Percentiles rank a stretch among this genome's conserved stretches.
Conservation (phyloP, 352 stramenopile species). For the Pythium monospermum region DNA sequence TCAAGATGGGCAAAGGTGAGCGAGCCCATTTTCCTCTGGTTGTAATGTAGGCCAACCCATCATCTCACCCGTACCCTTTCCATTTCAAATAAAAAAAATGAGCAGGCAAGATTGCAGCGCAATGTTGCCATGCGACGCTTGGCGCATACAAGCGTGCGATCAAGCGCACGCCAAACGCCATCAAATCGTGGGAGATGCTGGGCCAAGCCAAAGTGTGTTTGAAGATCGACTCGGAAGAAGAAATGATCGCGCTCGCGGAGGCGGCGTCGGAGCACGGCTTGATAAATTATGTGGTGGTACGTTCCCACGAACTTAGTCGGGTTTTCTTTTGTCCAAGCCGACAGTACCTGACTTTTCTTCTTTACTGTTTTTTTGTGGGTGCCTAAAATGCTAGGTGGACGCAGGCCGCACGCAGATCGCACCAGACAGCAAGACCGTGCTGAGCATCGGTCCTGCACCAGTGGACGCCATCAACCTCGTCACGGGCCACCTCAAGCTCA, state of each 20-base stretch:
- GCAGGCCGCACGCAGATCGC: constrained; percentile 84
- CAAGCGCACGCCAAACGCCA: constrained; percentile 62
- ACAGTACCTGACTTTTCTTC: background rate
- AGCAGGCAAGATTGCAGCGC: constrained; percentile 82
- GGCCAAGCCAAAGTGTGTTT: constrained; percentile 84
- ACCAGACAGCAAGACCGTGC: constrained; percentile 77
- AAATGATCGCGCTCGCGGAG: constrained; percentile 66
- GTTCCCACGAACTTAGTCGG: background rate
- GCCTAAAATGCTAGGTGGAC: no score
- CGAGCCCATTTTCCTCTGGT: background rate
- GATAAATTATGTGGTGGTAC: constrained; percentile 79
- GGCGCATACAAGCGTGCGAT: constrained; percentile 93
- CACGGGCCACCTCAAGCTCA: constrained; percentile 82
- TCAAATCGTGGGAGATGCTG: constrained; percentile 76
- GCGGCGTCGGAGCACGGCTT: constrained; percentile 57
- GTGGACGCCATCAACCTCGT: constrained; percentile 64
- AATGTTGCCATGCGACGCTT: constrained; percentile 90
- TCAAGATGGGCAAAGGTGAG: constrained; percentile 95
- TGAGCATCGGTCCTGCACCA: constrained; percentile 72
- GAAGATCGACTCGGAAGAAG: constrained; percentile 81
- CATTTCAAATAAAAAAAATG: no score
- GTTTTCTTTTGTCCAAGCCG: background rate
- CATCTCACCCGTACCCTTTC: no score
- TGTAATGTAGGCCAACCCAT: no score
- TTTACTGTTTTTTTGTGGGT: no score